Evolutionary conservation across 345 rosid species (phyloP).

Genomic region (Mangifera indica): DNA sequence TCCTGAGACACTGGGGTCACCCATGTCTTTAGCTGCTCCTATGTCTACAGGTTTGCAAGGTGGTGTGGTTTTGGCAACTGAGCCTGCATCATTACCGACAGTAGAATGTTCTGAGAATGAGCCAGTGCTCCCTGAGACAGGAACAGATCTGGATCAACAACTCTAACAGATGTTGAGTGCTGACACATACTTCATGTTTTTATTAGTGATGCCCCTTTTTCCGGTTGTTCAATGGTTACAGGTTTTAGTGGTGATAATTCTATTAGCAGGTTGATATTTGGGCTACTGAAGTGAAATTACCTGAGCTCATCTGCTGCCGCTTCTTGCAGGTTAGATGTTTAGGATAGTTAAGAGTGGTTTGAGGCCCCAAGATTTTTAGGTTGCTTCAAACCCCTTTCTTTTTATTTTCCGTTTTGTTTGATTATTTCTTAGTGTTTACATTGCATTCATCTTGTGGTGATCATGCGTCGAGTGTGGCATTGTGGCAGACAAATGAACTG

Average conservation of each 20-base stretch:
- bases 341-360: neutral
- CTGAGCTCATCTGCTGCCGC: neutral
- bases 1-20: constrained; percentile 23
- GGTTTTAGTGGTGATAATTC: neutral
- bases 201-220: neutral
- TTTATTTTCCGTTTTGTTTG: neutral
- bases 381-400: neutral
- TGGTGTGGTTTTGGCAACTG: constrained; percentile 16
- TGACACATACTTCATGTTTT: neutral
- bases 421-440: neutral
- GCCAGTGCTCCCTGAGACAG: constrained; percentile 16
- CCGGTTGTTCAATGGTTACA: neutral
- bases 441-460: constrained; percentile 9
- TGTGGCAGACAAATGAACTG: neutral
- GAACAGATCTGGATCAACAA: constrained; percentile 11
- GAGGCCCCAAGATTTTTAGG: constrained; percentile 1
- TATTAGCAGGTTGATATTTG: neutral
- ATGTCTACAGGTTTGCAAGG: constrained; percentile 26
- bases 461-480: neutral
- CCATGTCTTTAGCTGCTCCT: constrained; percentile 22
- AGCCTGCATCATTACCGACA: constrained; percentile 1
- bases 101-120: constrained; percentile 26
- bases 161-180: constrained; percentile 10
- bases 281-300: neutral
- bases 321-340: neutral